Conservation (phyloP, 2,329 filamentous ascomycete species). For the Drechslerella coelobrocha region DNA sequence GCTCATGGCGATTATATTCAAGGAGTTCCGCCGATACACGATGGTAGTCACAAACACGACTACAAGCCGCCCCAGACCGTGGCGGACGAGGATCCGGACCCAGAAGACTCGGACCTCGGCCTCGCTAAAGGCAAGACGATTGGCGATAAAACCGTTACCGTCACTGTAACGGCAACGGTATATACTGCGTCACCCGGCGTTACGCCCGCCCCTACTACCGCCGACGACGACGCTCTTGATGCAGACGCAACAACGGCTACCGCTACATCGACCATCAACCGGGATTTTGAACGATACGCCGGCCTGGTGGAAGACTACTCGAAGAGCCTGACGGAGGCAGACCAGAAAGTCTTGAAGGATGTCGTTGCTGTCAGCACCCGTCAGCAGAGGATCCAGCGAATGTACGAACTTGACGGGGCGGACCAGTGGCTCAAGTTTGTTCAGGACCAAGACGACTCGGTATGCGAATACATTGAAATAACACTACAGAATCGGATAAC, state of each 20-base stretch:
- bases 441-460: constrained; percentile 48
- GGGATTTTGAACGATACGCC: constrained; percentile 40
- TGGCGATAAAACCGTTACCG: constrained; percentile 7
- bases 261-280: constrained; percentile 21
- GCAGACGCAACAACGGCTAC: constrained; percentile 6
- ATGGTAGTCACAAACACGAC: constrained; percentile 33
- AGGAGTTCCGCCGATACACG: constrained; percentile 26
- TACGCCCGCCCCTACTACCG: neutral
- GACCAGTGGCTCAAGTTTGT: constrained; percentile 41
- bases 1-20: constrained; percentile 30
- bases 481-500: neutral
- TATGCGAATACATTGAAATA: neutral
- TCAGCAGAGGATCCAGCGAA: constrained; percentile 24
- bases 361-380: constrained; percentile 19
- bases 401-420: constrained; percentile 43
- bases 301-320: constrained; percentile 39
- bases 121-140: constrained; percentile 24
- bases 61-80: neutral
- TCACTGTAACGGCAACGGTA: constrained; percentile 21
- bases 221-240: neutral
- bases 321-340: constrained; percentile 11
- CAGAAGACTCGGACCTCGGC: constrained; percentile 20
- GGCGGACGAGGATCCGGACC: constrained; percentile 13
- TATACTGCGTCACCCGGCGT: neutral
- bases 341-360: constrained; percentile 25